Conservation (phyloP, 345 rosid species). For the Gossypium stocksii region DNA sequence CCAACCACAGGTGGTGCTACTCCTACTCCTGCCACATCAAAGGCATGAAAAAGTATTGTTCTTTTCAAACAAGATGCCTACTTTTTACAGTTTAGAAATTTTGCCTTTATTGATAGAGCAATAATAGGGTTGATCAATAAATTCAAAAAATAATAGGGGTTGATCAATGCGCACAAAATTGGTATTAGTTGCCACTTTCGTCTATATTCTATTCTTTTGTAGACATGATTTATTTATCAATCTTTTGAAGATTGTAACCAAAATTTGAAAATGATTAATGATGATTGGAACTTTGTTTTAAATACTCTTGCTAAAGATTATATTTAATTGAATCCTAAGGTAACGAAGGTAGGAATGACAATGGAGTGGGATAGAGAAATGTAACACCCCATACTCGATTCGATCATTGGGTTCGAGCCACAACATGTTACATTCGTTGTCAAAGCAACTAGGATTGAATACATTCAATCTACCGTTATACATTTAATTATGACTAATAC, state of each 20-base stretch:
- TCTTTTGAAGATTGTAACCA: background rate
- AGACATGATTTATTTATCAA: background rate
- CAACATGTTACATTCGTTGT: too few species aligned
- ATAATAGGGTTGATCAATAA: background rate
- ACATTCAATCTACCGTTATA: too few species aligned
- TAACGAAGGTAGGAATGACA: too few species aligned
- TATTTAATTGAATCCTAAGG: too few species aligned
- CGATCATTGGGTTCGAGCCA: too few species aligned
- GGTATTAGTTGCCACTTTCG: background rate
- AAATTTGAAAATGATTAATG: background rate
- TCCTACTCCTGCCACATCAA: conserved; percentile 34
- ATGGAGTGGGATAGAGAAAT: too few species aligned
- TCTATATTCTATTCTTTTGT: conserved; percentile 14
- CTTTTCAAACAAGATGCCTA: background rate
- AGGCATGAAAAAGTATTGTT: conserved; percentile 26
- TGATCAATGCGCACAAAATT: conserved; percentile 5
- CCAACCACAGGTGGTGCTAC: conserved; percentile 65
- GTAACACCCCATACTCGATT: too few species aligned
- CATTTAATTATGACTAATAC: too few species aligned
- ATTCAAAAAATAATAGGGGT: conserved; percentile 5
- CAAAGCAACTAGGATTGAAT: too few species aligned
- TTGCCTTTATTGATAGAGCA: background rate
- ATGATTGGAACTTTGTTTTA: background rate
- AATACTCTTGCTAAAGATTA: background rate
- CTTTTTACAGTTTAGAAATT: background rate